phyloP scores from a whole-genome alignment of 2,329 filamentous ascomycete species.

The Xylaria sp. region DNA sequence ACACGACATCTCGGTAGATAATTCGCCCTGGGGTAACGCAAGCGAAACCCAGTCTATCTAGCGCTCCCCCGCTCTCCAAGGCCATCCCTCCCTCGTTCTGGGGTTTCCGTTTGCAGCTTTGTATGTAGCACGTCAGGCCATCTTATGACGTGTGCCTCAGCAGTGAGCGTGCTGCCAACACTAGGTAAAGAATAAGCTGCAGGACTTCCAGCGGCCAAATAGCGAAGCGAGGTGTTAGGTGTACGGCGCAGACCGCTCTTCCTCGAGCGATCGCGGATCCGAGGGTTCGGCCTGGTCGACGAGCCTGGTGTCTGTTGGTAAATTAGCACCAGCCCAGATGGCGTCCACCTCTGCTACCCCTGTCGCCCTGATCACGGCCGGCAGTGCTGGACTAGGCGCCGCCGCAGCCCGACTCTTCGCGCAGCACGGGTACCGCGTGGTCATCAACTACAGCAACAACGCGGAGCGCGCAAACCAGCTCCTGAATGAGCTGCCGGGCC shows the following conservation, averaged over 20 bases:
- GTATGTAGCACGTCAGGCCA: neutral
- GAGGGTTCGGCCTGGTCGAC: neutral
- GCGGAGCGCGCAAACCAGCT: slow-evolving; percentile 68
- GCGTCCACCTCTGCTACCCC: slow-evolving; percentile 42
- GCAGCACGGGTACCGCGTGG: slow-evolving; percentile 72
- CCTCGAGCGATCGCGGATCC: neutral
- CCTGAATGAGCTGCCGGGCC: slow-evolving; percentile 62
- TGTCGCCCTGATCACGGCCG: slow-evolving; percentile 62
- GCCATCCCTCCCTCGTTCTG: neutral
- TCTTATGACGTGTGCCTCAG: too few species aligned
- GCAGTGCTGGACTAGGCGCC: slow-evolving; percentile 75
- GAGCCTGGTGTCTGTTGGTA: neutral
- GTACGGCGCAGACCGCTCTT: neutral
- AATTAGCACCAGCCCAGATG: slow-evolving; percentile 32
- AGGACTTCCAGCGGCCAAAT: too few species aligned
- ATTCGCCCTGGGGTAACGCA: neutral
- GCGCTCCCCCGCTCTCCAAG: neutral
- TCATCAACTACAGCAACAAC: slow-evolving; percentile 78
- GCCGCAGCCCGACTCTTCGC: slow-evolving; percentile 75
- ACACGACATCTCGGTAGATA: neutral
- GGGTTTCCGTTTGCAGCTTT: neutral
- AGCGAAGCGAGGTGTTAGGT: too few species aligned
- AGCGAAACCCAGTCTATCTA: slow-evolving; percentile 9
- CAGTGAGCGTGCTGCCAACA: too few species aligned
- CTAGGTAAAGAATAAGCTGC: too few species aligned